Conservation (phyloP, 164 flowering plant genomes). For the Aristolochia contorta region DNA sequence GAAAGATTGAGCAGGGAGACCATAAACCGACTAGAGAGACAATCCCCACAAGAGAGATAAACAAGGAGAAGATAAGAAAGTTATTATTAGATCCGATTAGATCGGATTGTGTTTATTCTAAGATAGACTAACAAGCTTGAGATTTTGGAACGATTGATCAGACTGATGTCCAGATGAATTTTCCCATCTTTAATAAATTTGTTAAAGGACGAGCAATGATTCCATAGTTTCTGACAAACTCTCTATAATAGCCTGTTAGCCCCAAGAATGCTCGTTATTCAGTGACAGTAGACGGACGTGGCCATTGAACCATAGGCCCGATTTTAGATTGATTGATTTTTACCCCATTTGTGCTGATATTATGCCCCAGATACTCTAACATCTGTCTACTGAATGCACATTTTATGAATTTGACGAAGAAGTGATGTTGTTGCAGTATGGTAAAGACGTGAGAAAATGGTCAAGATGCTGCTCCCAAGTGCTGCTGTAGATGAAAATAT, state of each 20-base stretch:
- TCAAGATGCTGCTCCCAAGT: neutral
- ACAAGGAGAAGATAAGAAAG: no score
- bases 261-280: constrained; percentile 7
- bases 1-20: no score
- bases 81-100: no score
- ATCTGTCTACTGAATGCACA: constrained; percentile 6
- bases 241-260: constrained; percentile 10
- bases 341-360: constrained; percentile 1
- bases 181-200: constrained; percentile 1
- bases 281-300: neutral
- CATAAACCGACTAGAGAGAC: no score
- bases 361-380: constrained; percentile 12
- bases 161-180: constrained; percentile 2
- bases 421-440: neutral
- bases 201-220: neutral
- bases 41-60: no score
- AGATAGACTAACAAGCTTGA: no score
- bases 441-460: constrained; percentile 1
- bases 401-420: constrained; percentile 6
- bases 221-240: constrained; percentile 2
- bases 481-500: constrained; percentile 1
- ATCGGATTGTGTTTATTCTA: no score
- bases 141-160: no score
- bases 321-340: neutral
- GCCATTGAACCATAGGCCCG: constrained; percentile 3